Evolutionary conservation across 1,284 basidiomycete species (phyloP).

Genomic region (Leccinum huronense): DNA sequence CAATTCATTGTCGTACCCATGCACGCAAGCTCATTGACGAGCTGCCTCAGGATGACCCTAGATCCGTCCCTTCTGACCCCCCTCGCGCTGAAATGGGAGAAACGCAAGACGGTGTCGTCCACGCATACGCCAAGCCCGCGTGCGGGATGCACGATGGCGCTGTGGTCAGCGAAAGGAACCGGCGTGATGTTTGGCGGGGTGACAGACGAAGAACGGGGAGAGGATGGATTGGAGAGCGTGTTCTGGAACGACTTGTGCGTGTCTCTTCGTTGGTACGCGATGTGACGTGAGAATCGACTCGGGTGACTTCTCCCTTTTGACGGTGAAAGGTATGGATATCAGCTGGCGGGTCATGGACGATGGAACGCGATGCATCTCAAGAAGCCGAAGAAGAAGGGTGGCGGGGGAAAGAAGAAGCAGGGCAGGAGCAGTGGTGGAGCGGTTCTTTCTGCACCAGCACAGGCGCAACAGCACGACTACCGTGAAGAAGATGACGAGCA

Average conservation of each 20-base stretch:
- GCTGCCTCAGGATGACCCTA: constrained; percentile 37
- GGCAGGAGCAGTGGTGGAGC: not conserved
- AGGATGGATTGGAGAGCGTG: constrained; percentile 82
- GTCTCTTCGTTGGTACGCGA: not conserved
- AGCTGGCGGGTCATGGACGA: constrained; percentile 71
- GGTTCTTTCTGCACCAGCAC: not conserved
- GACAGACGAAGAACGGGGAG: constrained; percentile 83
- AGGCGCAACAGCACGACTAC: constrained; percentile 10
- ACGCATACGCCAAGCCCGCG: constrained; percentile 52
- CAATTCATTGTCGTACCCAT: not conserved
- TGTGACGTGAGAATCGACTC: not conserved
- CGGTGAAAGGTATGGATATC: constrained; percentile 70
- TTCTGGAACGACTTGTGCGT: constrained; percentile 78
- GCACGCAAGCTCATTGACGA: not conserved
- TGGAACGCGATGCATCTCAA: constrained; percentile 81
- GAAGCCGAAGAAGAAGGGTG: constrained; percentile 54
- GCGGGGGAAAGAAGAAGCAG: constrained; percentile 44
- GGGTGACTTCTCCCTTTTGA: not conserved
- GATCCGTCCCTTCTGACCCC: constrained; percentile 36
- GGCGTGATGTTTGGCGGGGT: constrained; percentile 92
- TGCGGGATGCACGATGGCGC: constrained; percentile 83
- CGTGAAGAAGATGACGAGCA: constrained; percentile 35
- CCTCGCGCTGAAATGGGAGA: constrained; percentile 78
- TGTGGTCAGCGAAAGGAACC: constrained; percentile 67
- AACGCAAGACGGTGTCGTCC: constrained; percentile 68